Evolutionary conservation across 2,329 filamentous ascomycete species (phyloP), one percentile per base, ranked within the genome.

Genomic region (Aspergillus carbonarius): DNA sequence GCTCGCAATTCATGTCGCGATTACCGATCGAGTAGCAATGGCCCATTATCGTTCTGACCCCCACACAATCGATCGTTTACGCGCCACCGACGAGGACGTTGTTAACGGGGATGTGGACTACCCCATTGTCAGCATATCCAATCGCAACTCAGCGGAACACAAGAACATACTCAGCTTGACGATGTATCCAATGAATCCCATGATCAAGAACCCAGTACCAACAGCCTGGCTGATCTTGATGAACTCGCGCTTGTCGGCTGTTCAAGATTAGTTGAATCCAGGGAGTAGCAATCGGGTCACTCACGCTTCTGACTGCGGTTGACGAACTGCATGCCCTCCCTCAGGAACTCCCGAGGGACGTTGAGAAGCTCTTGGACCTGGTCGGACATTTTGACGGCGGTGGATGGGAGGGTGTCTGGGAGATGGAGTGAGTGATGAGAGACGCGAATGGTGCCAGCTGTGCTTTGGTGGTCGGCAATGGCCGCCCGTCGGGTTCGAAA

Each of bases 141-240:
- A 10, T n/a, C n/a, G 13, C 42, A 18, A 25, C 18, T 25, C 3
- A 30, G 10, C 55, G 40, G 51, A 40, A 46, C 17, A 23, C n/a
- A n/a, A n/a, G n/a, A 76, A 76, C 81, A 63, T 69, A 85, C 83
- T 85, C 72, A 85, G 73, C 76, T 85, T 85, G 64, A 85, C 82
- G 57, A 85, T 78, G 72, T 85, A 85, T 60, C 83, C 83, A 66
- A 85, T 85, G 51, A 81, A 72, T 12, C 62, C 74, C 83, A 85
- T 85, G 61, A 85, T 82, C 55, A 85, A 70, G 72, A 85, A 85
- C 2, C 83, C 83, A 70, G 84, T 82, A 64, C 82, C 83, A 53
- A 85, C 83, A 54, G 82, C 83, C 74, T 85, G 83, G 64, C 80
- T 82, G 71, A 85, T 85, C 72, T 85, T 85, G 68, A 85, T 78